Percentiles rank a stretch among this genome's conserved stretches.
phyloP scores from a whole-genome alignment of 164 flowering plant species.

The Nymphaea thermarum region DNA sequence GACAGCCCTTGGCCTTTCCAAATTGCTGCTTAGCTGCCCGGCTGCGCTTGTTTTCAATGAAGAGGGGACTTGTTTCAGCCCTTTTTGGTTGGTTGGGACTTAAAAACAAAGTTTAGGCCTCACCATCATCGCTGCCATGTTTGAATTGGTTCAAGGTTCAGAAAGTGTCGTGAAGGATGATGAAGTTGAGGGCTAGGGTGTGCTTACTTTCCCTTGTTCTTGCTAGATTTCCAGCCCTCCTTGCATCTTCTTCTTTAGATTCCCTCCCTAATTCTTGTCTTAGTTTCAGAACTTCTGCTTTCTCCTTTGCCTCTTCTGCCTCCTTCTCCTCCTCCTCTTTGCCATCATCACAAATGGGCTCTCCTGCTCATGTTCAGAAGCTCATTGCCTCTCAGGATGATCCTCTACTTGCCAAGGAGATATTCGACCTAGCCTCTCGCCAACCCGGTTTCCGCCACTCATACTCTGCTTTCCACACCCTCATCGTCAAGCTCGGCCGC shows the following conservation, averaged over 20 bases:
- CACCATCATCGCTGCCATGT: too few species aligned
- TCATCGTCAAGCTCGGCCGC: conserved; percentile 69
- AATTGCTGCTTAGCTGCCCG: too few species aligned
- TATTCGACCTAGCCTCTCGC: conserved; percentile 63
- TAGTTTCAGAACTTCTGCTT: background rate
- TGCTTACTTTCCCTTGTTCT: background rate
- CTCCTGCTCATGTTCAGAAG: conserved; percentile 58
- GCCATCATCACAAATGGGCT: conserved; percentile 9
- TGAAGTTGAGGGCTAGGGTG: background rate
- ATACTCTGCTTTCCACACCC: conserved; percentile 47
- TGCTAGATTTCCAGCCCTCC: background rate
- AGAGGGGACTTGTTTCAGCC: too few species aligned
- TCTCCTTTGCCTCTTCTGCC: background rate
- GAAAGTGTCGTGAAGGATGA: background rate
- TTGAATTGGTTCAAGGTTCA: too few species aligned
- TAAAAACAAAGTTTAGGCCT: too few species aligned
- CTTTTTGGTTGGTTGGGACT: too few species aligned
- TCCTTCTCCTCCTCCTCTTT: background rate
- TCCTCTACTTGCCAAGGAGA: conserved; percentile 82
- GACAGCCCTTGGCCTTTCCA: too few species aligned
- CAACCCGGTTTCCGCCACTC: conserved; percentile 68
- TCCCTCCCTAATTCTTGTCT: background rate
- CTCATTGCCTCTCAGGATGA: conserved; percentile 53
- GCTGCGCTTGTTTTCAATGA: too few species aligned
- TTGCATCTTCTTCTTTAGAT: background rate